Evolutionary conservation across 1,284 basidiomycete species (phyloP).

Genomic region (Chiua sp.): DNA sequence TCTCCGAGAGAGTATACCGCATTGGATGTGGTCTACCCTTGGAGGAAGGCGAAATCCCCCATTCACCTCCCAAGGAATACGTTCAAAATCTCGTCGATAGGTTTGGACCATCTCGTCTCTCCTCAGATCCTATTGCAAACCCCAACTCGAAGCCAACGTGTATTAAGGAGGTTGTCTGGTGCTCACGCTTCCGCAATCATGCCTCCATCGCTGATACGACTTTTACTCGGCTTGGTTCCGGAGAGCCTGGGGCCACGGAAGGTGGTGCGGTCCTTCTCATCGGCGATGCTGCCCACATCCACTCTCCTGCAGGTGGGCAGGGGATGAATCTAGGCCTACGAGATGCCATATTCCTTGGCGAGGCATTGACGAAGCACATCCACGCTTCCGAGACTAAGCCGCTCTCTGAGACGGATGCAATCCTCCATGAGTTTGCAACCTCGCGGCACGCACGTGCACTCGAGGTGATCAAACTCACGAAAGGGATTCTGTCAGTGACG

Average conservation of each 20-base stretch:
- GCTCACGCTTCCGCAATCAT: slow-evolving; percentile 43
- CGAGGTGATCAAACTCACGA: slow-evolving; percentile 22
- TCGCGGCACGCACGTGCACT: slow-evolving; percentile 8
- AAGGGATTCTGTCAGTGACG: slow-evolving; percentile 16
- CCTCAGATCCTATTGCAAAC: slow-evolving; percentile 27
- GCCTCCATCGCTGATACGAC: slow-evolving; percentile 42
- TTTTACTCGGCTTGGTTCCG: slow-evolving; percentile 30
- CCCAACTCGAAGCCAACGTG: slow-evolving; percentile 15
- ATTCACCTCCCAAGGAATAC: slow-evolving; percentile 36
- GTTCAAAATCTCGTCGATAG: slow-evolving; percentile 41
- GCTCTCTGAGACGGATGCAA: slow-evolving; percentile 11
- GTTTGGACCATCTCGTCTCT: slow-evolving; percentile 32
- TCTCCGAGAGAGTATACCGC: slow-evolving; percentile 32
- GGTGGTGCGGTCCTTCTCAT: slow-evolving; percentile 37
- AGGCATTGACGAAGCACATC: slow-evolving; percentile 24
- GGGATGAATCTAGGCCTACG: slow-evolving; percentile 55
- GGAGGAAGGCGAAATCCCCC: slow-evolving; percentile 34
- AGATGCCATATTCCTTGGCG: slow-evolving; percentile 44
- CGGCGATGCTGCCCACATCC: slow-evolving; percentile 47
- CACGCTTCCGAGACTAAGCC: slow-evolving; percentile 12
- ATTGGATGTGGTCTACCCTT: slow-evolving; percentile 38
- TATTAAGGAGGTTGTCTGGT: slow-evolving; percentile 39
- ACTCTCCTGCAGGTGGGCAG: slow-evolving; percentile 42
- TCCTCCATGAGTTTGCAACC: slow-evolving; percentile 21
- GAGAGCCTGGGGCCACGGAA: neutral